Percentiles rank a stretch among this genome's conserved stretches.
These are phyloP conservation scores for Ailanthus altissimus DNA, from an alignment of 345 rosid genomes.

Conservation along the genomic window DNA sequence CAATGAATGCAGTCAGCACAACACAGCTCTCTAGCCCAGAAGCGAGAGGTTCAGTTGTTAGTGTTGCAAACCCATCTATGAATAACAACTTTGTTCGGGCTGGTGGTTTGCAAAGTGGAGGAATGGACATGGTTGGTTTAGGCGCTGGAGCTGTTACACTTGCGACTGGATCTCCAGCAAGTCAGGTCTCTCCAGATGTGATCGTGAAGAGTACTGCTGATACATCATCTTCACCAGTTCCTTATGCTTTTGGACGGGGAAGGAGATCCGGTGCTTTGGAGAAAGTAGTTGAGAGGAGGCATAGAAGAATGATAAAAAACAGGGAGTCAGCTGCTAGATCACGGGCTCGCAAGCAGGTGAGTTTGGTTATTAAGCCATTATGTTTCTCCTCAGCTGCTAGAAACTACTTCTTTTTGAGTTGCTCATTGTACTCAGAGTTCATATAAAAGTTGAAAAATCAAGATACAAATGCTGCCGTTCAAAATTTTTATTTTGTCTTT, in stretches of 20 bases:
- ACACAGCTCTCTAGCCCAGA: conserved; percentile 48
- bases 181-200: conserved; percentile 54
- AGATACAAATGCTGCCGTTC: no score
- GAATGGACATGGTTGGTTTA: conserved; percentile 44
- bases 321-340: conserved; percentile 98
- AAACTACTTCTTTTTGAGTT: background rate
- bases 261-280: conserved; percentile 69
- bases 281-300: conserved; percentile 96
- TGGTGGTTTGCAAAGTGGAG: conserved; percentile 45
- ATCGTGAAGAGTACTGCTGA: conserved; percentile 58
- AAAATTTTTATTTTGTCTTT: background rate
- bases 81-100: conserved; percentile 44
- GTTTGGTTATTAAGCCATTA: conserved; percentile 21
- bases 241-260: conserved; percentile 73
- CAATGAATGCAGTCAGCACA: conserved; percentile 38
- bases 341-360: conserved; percentile 98
- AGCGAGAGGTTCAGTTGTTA: conserved; percentile 39
- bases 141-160: conserved; percentile 36
- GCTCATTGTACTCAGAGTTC: background rate
- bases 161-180: conserved; percentile 66
- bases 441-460: background rate
- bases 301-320: conserved; percentile 96
- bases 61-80: conserved; percentile 42
- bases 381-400: background rate
- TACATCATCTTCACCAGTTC: conserved; percentile 68